phyloP scores from a whole-genome alignment of 179 eudicot species.

The Patellifolia procumbens region DNA sequence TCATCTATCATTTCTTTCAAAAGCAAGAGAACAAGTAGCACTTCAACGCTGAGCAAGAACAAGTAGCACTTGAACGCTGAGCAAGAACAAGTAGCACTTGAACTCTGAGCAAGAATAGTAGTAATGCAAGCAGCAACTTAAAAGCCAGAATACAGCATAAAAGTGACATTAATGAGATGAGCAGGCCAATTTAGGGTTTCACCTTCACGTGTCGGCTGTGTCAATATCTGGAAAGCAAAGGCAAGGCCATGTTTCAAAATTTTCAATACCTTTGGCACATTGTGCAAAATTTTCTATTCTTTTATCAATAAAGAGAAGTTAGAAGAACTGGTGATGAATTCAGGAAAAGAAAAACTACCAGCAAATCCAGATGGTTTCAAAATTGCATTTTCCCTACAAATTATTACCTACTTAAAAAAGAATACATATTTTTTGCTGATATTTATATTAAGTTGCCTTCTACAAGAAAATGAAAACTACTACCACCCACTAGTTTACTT shows the following conservation, averaged over 20 bases:
- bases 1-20: not conserved
- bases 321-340: not conserved
- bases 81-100: not conserved
- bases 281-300: not conserved
- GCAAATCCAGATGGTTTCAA: not conserved
- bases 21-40: too few species aligned
- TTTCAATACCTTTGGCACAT: not conserved
- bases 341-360: not conserved
- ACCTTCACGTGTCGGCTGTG: not conserved
- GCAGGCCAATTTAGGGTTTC: not conserved
- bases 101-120: not conserved
- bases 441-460: not conserved
- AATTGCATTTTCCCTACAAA: too few species aligned
- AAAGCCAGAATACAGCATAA: not conserved
- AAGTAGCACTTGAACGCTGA: too few species aligned
- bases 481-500: not conserved
- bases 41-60: too few species aligned
- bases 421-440: not conserved
- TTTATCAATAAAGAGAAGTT: not conserved
- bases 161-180: not conserved
- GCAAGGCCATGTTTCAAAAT: not conserved
- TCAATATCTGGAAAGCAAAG: not conserved
- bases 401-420: not conserved
- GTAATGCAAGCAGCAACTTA: not conserved
- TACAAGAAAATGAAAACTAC: not conserved